Evolutionary conservation across 2,329 filamentous ascomycete species (phyloP), one percentile per base, ranked within the genome.

Genomic region (Penicillium oxalicum): DNA sequence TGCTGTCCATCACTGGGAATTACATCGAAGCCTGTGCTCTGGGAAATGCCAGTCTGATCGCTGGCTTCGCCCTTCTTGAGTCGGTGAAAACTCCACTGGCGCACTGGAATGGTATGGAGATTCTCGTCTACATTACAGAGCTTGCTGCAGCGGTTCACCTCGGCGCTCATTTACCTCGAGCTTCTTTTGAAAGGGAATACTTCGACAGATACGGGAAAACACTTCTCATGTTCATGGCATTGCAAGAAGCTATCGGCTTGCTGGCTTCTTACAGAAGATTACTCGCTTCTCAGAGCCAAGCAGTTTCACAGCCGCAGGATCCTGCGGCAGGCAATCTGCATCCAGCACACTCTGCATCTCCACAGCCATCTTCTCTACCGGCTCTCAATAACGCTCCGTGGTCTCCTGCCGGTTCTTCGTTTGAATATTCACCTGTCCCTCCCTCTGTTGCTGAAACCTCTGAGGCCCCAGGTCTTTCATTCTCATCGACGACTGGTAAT

Each of bases 21-120:
- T 68, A 69, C 37, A 61, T 69, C 40, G 69, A 71, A 53, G 61
- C 67, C 5, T 55, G 58, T 29, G 66, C 69, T n/a, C 47, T 71
- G 33, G 68, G 67, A 3, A 67, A 64, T 40, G 66, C 66, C 29
- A 70, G 69, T 45, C 61, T 71, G 40, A 64, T 70, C 40, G 63
- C 68, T 9, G 69, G 69, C 18, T 70, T 71, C 51, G 65, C 66
- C 37, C 59, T 71, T n/a, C 49, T 71, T 40, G 68, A 70, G 48
- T 60, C 55, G 24, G 47, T 70, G 29, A 71, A 71, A 50, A 57
- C 58, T 28, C 69, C 69, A 9, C 60, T 70, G 33, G 47, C 48
- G 7, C 56, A 67, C 27, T 71, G 68, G 68, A 70, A 65, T 48
- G 65, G 64, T 4, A 63, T 65, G 55, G 69, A 71, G 47, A 67